Percentiles rank a stretch among this genome's conserved stretches.
Conservation (phyloP, 208 protist species). For the Baffinella frigidus region DNA sequence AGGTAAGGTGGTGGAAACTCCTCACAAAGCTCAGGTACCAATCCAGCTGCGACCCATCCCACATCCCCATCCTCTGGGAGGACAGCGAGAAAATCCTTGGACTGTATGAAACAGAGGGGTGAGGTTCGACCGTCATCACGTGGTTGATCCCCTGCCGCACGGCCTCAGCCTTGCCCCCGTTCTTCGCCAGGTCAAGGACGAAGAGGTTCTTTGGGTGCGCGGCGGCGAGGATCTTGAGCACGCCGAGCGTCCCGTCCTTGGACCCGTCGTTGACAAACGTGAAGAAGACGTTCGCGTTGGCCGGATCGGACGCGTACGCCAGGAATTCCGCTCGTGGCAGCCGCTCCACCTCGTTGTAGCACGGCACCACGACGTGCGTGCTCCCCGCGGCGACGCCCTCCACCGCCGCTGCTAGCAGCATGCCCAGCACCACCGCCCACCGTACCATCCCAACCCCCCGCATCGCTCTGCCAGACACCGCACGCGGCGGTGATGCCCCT, state of each 20-base stretch:
- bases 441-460: too few relatives aligned
- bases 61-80: too few relatives aligned
- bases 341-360: conserved; percentile 55
- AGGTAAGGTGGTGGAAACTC: too few relatives aligned
- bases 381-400: not conserved
- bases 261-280: conserved; percentile 56
- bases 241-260: conserved; percentile 32
- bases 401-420: too few relatives aligned
- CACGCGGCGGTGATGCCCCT: too few relatives aligned
- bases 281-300: not conserved
- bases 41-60: too few relatives aligned
- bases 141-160: conserved; percentile 41
- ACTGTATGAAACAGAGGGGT: too few relatives aligned
- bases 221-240: not conserved
- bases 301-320: not conserved
- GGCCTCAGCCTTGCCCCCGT: conserved; percentile 47
- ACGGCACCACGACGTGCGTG: conserved; percentile 33
- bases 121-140: not conserved
- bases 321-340: conserved; percentile 4
- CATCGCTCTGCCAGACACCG: too few relatives aligned
- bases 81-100: too few relatives aligned
- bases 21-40: too few relatives aligned
- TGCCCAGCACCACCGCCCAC: too few relatives aligned
- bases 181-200: not conserved
- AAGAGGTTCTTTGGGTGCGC: not conserved